phyloP scores from a whole-genome alignment of 768 basidiomycete genomes.

The Tylopilus sp. region DNA sequence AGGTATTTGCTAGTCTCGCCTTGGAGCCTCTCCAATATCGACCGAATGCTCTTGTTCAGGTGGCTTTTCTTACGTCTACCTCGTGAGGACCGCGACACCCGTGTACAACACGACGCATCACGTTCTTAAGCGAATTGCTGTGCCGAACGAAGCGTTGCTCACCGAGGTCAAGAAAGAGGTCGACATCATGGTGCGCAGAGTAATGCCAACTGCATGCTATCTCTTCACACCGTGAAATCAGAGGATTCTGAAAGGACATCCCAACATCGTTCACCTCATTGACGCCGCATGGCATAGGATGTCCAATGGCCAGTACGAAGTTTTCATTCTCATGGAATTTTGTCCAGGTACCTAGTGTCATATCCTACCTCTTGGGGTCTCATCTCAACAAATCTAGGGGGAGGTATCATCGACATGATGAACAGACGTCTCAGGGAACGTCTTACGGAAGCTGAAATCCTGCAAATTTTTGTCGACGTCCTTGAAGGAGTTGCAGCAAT shows the following conservation, averaged over 20 bases:
- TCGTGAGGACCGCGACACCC: constrained; percentile 81
- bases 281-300: constrained; percentile 90
- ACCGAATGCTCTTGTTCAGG: constrained; percentile 47
- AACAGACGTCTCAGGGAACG: constrained; percentile 93
- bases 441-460: constrained; percentile 91
- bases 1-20: constrained; percentile 46
- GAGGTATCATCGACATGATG: constrained; percentile 99
- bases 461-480: constrained; percentile 97
- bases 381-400: constrained; percentile 48
- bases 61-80: constrained; percentile 97
- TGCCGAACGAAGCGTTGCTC: constrained; percentile 84
- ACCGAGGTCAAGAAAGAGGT: constrained; percentile 96
- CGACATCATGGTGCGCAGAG: constrained; percentile 85
- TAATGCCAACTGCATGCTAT: constrained; percentile 9
- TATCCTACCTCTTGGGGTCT: constrained; percentile 4
- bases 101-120: constrained; percentile 92
- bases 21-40: constrained; percentile 7
- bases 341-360: constrained; percentile 63
- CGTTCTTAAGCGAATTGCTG: constrained; percentile 95
- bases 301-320: constrained; percentile 83
- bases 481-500: constrained; percentile 96
- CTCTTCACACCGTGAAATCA: constrained; percentile 39
- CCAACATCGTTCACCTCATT: constrained; percentile 93
- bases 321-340: constrained; percentile 99
- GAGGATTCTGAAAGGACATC: constrained; percentile 89